Conservation (phyloP, 495 filamentous ascomycete species). For the Podospora pseudoanserina region DNA sequence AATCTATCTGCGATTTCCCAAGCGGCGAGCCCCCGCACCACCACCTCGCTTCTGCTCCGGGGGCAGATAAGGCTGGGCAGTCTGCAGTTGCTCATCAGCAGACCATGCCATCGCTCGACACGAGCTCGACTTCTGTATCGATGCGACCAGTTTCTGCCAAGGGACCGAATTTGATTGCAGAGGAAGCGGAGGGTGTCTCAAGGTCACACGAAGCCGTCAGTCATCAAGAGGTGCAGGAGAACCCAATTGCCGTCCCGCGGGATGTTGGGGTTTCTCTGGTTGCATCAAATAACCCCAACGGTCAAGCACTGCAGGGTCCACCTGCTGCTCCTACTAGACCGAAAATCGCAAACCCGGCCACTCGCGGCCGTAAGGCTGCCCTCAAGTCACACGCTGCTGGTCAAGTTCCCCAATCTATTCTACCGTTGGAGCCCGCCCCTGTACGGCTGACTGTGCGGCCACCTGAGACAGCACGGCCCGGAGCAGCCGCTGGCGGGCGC, state of each 20-base stretch:
- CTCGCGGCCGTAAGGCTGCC: slow-evolving; percentile 48
- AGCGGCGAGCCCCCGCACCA: neutral
- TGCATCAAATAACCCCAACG: slow-evolving; percentile 5
- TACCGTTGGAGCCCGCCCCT: slow-evolving; percentile 29
- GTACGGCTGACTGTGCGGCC: slow-evolving; percentile 5
- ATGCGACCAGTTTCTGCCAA: neutral
- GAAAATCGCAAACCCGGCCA: slow-evolving; percentile 43
- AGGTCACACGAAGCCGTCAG: slow-evolving; percentile 6
- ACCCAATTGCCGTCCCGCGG: slow-evolving; percentile 3
- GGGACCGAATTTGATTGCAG: neutral
- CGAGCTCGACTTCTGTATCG: neutral
- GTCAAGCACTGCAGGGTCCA: slow-evolving; percentile 1
- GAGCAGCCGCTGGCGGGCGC: slow-evolving; percentile 18
- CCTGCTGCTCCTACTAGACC: slow-evolving; percentile 6
- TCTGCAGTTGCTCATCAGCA: neutral
- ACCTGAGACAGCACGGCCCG: slow-evolving; percentile 10
- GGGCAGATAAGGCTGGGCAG: neutral
- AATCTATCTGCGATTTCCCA: neutral
- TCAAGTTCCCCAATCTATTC: slow-evolving; percentile 38
- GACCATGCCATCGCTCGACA: neutral
- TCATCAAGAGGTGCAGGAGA: neutral
- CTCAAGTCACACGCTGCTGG: slow-evolving; percentile 47
- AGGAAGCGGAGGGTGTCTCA: neutral
- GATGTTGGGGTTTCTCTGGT: neutral
- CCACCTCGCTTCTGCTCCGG: neutral